Conservation (phyloP, 192 early-diverging fungal genomes). For the Podila epicladia region DNA sequence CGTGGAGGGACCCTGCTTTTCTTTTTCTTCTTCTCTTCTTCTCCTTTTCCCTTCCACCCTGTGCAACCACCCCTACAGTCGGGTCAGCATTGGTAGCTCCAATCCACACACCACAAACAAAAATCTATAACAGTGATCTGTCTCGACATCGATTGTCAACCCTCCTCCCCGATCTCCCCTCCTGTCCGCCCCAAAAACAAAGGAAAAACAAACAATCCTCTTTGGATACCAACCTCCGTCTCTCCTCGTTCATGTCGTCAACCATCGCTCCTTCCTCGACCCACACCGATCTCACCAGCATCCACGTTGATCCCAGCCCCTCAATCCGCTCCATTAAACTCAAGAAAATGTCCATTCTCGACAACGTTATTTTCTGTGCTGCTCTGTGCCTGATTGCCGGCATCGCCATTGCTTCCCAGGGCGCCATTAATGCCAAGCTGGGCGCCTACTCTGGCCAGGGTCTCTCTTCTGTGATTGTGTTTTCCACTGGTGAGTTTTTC, state of each 20-base stretch:
- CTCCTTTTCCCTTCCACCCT: too few species aligned
- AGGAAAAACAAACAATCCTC: too few species aligned
- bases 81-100: too few species aligned
- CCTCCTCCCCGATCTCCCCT: too few species aligned
- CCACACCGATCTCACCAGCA: constrained; percentile 3
- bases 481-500: constrained; percentile 10
- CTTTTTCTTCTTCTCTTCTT: too few species aligned
- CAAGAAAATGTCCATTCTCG: constrained; percentile 17
- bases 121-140: too few species aligned
- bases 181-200: too few species aligned
- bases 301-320: constrained; percentile 6
- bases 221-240: background rate
- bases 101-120: too few species aligned
- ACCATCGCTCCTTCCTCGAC: background rate
- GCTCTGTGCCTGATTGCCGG: constrained; percentile 23
- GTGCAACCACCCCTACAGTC: too few species aligned
- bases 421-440: constrained; percentile 21
- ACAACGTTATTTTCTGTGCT: constrained; percentile 22
- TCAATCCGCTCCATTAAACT: constrained; percentile 5
- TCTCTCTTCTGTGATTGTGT: constrained; percentile 24
- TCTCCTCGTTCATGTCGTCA: background rate
- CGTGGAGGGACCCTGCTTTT: too few species aligned
- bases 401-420: constrained; percentile 21
- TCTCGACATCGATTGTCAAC: too few species aligned
- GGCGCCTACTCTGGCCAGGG: constrained; percentile 25